phyloP scores from a whole-genome alignment of 1,284 basidiomycete species.

The Agaricales sp. region DNA sequence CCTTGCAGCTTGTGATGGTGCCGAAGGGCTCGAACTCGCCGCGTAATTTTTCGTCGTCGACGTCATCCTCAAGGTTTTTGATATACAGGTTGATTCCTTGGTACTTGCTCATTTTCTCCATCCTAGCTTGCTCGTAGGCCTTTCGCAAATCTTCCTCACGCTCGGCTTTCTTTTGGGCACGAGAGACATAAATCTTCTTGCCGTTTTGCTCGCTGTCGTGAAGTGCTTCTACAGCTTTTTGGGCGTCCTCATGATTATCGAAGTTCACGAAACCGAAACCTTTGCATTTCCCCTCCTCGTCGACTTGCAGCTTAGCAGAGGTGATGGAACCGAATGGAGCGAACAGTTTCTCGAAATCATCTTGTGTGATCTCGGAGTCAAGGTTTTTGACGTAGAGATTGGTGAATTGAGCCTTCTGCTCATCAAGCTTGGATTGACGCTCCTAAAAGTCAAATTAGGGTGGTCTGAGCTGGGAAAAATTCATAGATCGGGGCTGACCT shows the following conservation, averaged over 20 bases:
- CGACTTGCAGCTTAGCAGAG: conserved; percentile 74
- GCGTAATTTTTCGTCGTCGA: conserved; percentile 92
- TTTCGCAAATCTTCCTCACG: conserved; percentile 94
- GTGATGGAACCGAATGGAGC: conserved; percentile 77
- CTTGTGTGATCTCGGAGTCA: conserved; percentile 76
- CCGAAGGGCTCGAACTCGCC: conserved; percentile 96
- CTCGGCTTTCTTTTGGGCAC: conserved; percentile 98
- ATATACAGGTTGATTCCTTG: conserved; percentile 99
- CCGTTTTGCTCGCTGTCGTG: conserved; percentile 85
- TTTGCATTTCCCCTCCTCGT: conserved; percentile 87
- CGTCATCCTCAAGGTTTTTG: conserved; percentile 94
- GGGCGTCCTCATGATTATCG: conserved; percentile 87
- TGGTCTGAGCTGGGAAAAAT: too few relatives aligned
- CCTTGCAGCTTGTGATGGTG: conserved; percentile 96
- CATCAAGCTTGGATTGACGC: conserved; percentile 96
- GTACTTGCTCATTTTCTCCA: conserved; percentile 98
- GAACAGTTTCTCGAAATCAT: conserved; percentile 86
- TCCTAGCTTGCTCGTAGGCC: conserved; percentile 92
- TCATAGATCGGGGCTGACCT: conserved; percentile 42
- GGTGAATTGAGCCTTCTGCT: conserved; percentile 94
- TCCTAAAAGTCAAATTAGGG: conserved; percentile 41
- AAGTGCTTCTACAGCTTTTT: conserved; percentile 82
- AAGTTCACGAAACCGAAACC: conserved; percentile 99
- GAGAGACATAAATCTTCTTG: conserved; percentile 90
- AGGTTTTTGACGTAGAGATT: conserved; percentile 99